phyloP scores from a whole-genome alignment of 148 eudicot genomes.

The Nepenthes mirabilis region DNA sequence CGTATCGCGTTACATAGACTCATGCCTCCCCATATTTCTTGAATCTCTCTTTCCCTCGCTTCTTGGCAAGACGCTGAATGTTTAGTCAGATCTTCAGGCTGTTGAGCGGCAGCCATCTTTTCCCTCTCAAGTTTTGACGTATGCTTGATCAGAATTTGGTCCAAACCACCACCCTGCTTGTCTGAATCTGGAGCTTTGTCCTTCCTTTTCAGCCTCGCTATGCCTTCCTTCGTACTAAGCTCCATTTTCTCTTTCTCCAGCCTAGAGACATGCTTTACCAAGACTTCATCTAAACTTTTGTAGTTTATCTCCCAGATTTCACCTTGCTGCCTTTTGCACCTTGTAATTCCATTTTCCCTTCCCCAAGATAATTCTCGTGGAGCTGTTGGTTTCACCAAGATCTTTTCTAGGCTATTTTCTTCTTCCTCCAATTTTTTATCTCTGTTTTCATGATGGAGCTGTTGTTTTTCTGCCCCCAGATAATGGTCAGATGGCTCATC shows the following conservation, averaged over 20 bases:
- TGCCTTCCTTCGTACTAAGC: constrained; percentile 9
- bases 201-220: constrained; percentile 25
- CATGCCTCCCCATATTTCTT: constrained; percentile 83
- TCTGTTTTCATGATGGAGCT: not conserved
- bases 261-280: constrained; percentile 61
- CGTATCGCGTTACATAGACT: constrained; percentile 53
- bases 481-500: no score
- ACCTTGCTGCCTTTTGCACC: constrained; percentile 8
- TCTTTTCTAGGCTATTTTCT: not conserved
- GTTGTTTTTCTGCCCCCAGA: no score
- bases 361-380: not conserved
- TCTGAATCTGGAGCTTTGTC: constrained; percentile 12
- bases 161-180: constrained; percentile 49
- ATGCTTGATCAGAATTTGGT: constrained; percentile 58
- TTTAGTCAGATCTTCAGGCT: constrained; percentile 3
- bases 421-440: constrained; percentile 12
- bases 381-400: constrained; percentile 12
- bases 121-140: constrained; percentile 54
- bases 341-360: constrained; percentile 8
- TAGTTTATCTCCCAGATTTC: constrained; percentile 9
- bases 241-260: constrained; percentile 57
- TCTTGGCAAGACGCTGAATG: constrained; percentile 35
- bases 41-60: constrained; percentile 74
- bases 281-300: constrained; percentile 52
- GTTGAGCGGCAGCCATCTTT: constrained; percentile 9